Evolutionary conservation across 2,329 filamentous ascomycete species (phyloP), one percentile per base, ranked within the genome.

Genomic region (Fusarium concolor): DNA sequence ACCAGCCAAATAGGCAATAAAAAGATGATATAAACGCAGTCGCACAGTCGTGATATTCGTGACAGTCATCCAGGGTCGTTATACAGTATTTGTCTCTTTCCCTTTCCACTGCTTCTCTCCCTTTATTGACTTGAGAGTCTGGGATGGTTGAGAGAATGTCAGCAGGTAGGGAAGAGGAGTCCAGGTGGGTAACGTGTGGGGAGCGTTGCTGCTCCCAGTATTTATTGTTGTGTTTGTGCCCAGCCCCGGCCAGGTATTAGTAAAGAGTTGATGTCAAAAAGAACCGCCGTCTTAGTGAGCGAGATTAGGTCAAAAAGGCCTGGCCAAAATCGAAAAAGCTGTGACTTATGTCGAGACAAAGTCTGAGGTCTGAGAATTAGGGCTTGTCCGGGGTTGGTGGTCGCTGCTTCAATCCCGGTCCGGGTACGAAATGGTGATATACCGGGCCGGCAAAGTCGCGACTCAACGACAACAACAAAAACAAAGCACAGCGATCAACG

Each of bases 21-120:
- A 58, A 65, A 64, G 56, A 62, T 61, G 56, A 64, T 65, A 72
- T 68, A 71, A 65, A 63, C 55, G 64, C 62, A 70, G 65, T 56
- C 54, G 55, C 52, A 68, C 65, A 68, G 53, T 74, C 72, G 57
- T 74, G 53, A 59, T 71, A 62, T 62, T 74, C 72, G 59, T 74
- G 72, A 74, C 63, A 67, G 71, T 74, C 72, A 63, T 74, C 60
- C 71, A 74, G 70, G 65, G 67, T 74, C 72, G 66, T 74, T 61
- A 72, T 74, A 67, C 65, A 69, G 65, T 64, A 45, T 64, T 68
- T 60, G 47, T 49, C 49, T 50, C 15, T 31, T 52, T 56, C 37
- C 29, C 47, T 46, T 14, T 58, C 18, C 44, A 31, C 12, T 38
- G n/a, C 18, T 47, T 51, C 24, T 37, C 42, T 35, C 28, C 29